Base-by-base conservation (phyloP, 805 yeast genomes). In the Tetrapisispora nanseiensis region DNA sequence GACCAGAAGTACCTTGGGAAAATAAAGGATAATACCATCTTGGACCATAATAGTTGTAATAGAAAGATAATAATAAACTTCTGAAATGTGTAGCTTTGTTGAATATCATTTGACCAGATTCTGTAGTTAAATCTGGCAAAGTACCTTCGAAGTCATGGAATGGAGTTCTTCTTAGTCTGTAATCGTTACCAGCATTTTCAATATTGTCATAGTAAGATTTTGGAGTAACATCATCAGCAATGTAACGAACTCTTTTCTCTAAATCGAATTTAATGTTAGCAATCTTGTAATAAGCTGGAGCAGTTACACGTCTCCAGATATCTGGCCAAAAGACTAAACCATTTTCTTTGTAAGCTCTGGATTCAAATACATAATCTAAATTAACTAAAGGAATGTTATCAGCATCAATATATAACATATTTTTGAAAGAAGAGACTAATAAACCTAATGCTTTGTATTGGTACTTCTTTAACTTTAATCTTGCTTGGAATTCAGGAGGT, bases 291-390 rank as follows among this genome's bases (percentile, higher is more conserved):
- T 72, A 72, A 28, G 62, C 56, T 2, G 87, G 86, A 1, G 82
- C 69, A 0, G 84, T 75, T 4, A 82, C 74, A 45, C 89, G 68
- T 51, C 75, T 68, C 87, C 89, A 81, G 46, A 77, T 77, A 61
- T 81, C 87, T 1, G 87, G 89, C 87, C 87, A 81, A 2, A 78
- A 68, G 26, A 81, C 69, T 58, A 81, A 59, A 3, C 84, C 82
- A 30, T 64, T 59, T 12, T 63, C 56, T 23, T 51, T 45, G 55
- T 68, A 80, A 3, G 82, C 71, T 19, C 69, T 69, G 20, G 59
- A 45, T 2, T 56, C 50, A 37, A 76, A 64, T 33, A 80, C 62
- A 2, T 57, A 41, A 46, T 73, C 78, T 1, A 79, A 72, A 13
- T 67, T 56, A 40, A 67, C 68, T 11, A 74, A 68, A 0, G 79